phyloP scores from a whole-genome alignment of 768 basidiomycete species.

The Hydnum rufescens region DNA sequence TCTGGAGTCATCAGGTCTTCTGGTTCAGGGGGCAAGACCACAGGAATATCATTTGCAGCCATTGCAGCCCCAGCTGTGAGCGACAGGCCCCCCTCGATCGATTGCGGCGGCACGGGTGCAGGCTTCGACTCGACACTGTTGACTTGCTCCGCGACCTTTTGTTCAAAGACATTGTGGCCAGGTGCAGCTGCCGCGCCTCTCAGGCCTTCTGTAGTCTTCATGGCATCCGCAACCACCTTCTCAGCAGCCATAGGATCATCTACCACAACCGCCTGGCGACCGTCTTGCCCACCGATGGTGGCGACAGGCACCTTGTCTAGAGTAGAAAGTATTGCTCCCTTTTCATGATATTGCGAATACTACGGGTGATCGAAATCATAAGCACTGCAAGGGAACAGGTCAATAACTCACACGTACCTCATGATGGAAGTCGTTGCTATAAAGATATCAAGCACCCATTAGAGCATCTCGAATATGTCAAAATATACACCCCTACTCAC shows the following conservation, averaged over 20 bases:
- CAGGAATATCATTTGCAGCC: constrained; percentile 1
- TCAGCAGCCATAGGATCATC: constrained; percentile 20
- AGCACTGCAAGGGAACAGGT: background rate
- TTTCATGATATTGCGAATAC: constrained; percentile 36
- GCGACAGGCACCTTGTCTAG: constrained; percentile 21
- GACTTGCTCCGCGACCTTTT: constrained; percentile 3
- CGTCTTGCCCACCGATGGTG: constrained; percentile 33
- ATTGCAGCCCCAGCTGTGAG: constrained; percentile 2
- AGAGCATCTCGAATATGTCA: background rate
- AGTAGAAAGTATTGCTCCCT: constrained; percentile 21
- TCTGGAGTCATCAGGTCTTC: background rate
- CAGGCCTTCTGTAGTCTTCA: constrained; percentile 21
- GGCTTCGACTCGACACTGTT: background rate
- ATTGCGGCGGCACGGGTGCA: constrained; percentile 6
- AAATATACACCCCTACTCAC: constrained; percentile 20
- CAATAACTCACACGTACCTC: constrained; percentile 28
- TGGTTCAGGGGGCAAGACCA: background rate
- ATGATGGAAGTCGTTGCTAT: constrained; percentile 47
- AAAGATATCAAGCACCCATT: constrained; percentile 1
- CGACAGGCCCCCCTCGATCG: constrained; percentile 7
- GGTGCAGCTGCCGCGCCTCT: constrained; percentile 43
- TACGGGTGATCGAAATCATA: constrained; percentile 14
- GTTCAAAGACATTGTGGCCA: constrained; percentile 49
- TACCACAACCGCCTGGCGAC: constrained; percentile 34
- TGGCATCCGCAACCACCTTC: constrained; percentile 12